Base-by-base conservation (phyloP, 805 yeast species). In the Jamesozyma hellenica region DNA sequence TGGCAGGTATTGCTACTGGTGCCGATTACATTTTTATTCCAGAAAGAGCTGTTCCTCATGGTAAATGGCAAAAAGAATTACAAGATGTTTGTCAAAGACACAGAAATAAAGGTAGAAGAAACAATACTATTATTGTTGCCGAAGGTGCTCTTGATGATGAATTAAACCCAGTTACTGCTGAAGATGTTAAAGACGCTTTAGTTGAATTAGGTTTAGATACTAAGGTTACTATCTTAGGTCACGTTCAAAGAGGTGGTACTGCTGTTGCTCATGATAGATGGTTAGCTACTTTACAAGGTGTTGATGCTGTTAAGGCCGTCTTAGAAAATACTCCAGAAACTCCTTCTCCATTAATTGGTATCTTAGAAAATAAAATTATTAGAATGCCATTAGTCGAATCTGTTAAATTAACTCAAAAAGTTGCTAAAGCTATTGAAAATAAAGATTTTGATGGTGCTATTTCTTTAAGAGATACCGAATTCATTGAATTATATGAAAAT, bases 231-330 rank as follows among this genome's bases (percentile, higher is more conserved):
- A 85, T 94, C 11, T 70, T 92, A 52, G 98, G 98, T 40, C 98
- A 92, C 61, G 96, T 92, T 40, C 98, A 92, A 70, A 77, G 98
- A 66, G 98, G 98, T 67, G 98, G 98, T 63, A 76, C 95, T 34
- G 96, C 98, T 18, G 96, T 88, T 40, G 96, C 97, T 2, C 85
- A 73, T 53, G 98, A 92, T 62, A 76, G 98, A 58, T 64, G 82
- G 57, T 65, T 92, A 52, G 95, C 96, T 30, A 90, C 98, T 14
- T 62, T 90, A 50, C 98, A 92, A 68, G 98, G 97, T 64, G 96
- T 90, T 32, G 97, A 87, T 53, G 97, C 98, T 8, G 94, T 92
- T 16, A 79, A 82, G 44, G 97, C 97, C 2, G 90, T 92, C 15
- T 69, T 92, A 51, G 87, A 82, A 39, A 69, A 82, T 40, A 85